These are phyloP conservation scores for Penicillium griseofulvum DNA, from an alignment of 2,329 filamentous ascomycete genomes.

Conservation along the genomic window DNA sequence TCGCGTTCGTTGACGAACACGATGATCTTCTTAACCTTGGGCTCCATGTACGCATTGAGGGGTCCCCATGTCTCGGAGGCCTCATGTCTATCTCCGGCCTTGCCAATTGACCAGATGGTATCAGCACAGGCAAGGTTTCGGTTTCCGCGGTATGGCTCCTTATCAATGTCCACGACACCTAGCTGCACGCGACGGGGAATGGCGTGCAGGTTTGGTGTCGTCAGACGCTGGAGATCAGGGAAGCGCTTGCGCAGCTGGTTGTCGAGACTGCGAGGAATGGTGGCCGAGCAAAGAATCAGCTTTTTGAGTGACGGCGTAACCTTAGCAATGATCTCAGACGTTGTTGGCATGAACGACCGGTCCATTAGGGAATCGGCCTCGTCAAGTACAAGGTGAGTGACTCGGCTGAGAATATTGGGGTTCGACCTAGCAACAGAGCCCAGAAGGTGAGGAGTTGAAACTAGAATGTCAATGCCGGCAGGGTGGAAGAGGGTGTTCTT, in stretches of 20 bases:
- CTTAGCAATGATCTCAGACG: constrained; percentile 77
- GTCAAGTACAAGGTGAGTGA: constrained; percentile 84
- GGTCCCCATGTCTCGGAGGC: constrained; percentile 28
- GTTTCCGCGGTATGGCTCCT: constrained; percentile 90
- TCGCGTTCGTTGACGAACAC: constrained; percentile 98
- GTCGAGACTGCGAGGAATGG: constrained; percentile 87
- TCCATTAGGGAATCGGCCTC: constrained; percentile 96
- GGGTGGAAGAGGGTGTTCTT: constrained; percentile 79
- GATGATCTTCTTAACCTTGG: constrained; percentile 78
- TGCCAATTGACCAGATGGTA: constrained; percentile 88
- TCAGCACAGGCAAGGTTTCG: constrained; percentile 92
- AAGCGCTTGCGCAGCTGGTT: constrained; percentile 77
- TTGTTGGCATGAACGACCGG: constrained; percentile 82
- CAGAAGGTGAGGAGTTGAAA: constrained; percentile 86
- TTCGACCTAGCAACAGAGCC: constrained; percentile 84
- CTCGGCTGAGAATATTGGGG: constrained; percentile 87
- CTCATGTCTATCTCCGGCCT: constrained; percentile 59
- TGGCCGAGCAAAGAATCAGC: constrained; percentile 90
- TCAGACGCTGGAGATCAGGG: constrained; percentile 78
- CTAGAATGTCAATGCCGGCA: constrained; percentile 76
- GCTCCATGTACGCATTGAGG: constrained; percentile 35
- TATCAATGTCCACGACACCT: constrained; percentile 85
- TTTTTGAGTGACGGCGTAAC: constrained; percentile 78
- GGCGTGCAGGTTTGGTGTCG: constrained; percentile 92
- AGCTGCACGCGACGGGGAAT: constrained; percentile 93